Evolutionary conservation across 345 rosid species (phyloP).

Genomic region (Hirschfeldia incana): DNA sequence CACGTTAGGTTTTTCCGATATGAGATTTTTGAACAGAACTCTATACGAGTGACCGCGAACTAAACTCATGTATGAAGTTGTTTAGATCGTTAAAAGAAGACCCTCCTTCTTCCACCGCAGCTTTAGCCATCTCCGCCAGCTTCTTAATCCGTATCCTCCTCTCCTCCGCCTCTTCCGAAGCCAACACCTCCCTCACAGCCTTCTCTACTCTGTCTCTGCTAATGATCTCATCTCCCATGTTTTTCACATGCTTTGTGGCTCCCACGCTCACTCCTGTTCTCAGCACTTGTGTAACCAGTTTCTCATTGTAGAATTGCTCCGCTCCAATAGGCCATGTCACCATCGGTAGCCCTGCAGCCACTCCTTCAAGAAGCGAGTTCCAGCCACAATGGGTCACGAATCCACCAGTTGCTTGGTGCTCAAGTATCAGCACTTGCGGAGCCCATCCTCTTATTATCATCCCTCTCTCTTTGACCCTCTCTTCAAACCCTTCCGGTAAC

Average conservation of each 20-base stretch:
- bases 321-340: slow-evolving; percentile 51
- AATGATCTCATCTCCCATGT: slow-evolving; percentile 13
- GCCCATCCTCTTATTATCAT: slow-evolving; percentile 51
- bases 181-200: slow-evolving; percentile 36
- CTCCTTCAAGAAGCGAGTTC: slow-evolving; percentile 51
- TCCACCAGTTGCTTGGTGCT: slow-evolving; percentile 46
- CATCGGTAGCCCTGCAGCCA: slow-evolving; percentile 49
- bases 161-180: slow-evolving; percentile 47
- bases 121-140: slow-evolving; percentile 41
- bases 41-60: neutral
- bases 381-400: slow-evolving; percentile 60
- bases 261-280: slow-evolving; percentile 44
- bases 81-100: slow-evolving; percentile 46
- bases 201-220: slow-evolving; percentile 37
- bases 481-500: slow-evolving; percentile 47
- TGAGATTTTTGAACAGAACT: neutral
- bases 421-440: slow-evolving; percentile 48
- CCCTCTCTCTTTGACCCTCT: slow-evolving; percentile 39
- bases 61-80: slow-evolving; percentile 43
- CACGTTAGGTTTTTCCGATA: neutral
- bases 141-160: slow-evolving; percentile 31
- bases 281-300: slow-evolving; percentile 40
- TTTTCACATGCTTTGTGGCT: slow-evolving; percentile 24
- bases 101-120: slow-evolving; percentile 48
- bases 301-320: slow-evolving; percentile 55